Conservation (phyloP, 768 basidiomycete species). For the Imleria badia region DNA sequence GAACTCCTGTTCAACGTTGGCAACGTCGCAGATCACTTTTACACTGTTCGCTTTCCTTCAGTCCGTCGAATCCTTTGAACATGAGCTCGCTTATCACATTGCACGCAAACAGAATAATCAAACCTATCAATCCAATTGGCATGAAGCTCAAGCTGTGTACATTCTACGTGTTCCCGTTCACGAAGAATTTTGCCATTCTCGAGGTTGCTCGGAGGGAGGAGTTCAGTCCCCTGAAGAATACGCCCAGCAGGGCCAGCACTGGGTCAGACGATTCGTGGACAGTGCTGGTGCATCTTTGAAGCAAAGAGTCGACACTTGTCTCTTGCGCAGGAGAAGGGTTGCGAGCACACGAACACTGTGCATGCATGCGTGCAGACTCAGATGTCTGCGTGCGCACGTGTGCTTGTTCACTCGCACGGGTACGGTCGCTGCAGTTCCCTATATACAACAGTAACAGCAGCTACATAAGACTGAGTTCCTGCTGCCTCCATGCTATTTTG, state of each 20-base stretch:
- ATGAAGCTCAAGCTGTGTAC: conserved; percentile 99
- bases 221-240: conserved; percentile 97
- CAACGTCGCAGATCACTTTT: conserved; percentile 99
- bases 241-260: conserved; percentile 89
- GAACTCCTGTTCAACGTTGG: conserved; percentile 90
- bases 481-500: too few relatives aligned
- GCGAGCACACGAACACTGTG: too few relatives aligned
- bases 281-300: conserved; percentile 70
- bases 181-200: conserved; percentile 77
- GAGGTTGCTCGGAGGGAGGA: conserved; percentile 88
- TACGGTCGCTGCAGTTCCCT: too few relatives aligned
- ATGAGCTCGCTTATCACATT: conserved; percentile 93
- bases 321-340: conserved; percentile 94
- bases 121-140: conserved; percentile 90
- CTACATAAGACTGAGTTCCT: too few relatives aligned
- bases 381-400: too few relatives aligned
- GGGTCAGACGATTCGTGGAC: conserved; percentile 78
- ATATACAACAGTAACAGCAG: too few relatives aligned
- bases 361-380: too few relatives aligned
- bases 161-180: conserved; percentile 97
- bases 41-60: conserved; percentile 85
- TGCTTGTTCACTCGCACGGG: too few relatives aligned
- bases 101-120: conserved; percentile 88
- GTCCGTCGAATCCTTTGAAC: conserved; percentile 76
- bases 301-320: conserved; percentile 78